Evolutionary conservation across 768 basidiomycete genomes (phyloP).

Genomic region (Lyophyllum atratum): DNA sequence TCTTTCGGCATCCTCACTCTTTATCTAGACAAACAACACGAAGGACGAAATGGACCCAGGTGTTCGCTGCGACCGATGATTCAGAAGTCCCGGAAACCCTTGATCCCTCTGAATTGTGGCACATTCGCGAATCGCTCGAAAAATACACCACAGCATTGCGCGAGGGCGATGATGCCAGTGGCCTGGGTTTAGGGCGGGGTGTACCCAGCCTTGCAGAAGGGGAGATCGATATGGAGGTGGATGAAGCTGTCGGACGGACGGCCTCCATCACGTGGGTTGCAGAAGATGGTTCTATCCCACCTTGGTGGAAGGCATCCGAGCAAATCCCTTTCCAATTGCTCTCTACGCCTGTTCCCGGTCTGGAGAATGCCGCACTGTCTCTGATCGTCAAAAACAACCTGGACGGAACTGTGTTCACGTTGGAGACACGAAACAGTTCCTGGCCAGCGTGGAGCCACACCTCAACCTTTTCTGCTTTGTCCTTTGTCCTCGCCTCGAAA

Average conservation of each 20-base stretch:
- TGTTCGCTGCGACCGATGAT: conserved; percentile 64
- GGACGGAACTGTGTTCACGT: conserved; percentile 67
- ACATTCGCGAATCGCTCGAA: conserved; percentile 79
- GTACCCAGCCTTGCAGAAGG: conserved; percentile 84
- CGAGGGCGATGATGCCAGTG: conserved; percentile 59
- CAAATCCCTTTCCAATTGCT: conserved; percentile 53
- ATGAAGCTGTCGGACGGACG: conserved; percentile 67
- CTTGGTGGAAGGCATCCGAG: conserved; percentile 38
- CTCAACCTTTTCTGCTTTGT: conserved; percentile 85
- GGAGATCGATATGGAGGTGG: conserved; percentile 91
- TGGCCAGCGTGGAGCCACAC: conserved; percentile 66
- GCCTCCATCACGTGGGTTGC: conserved; percentile 70
- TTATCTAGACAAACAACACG: conserved; percentile 85
- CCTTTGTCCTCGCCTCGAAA: conserved; percentile 94
- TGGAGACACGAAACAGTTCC: conserved; percentile 29
- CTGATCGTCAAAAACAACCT: conserved; percentile 72
- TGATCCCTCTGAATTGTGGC: conserved; percentile 79
- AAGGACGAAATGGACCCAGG: conserved; percentile 83
- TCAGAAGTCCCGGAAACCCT: conserved; percentile 81
- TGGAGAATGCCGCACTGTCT: conserved; percentile 30
- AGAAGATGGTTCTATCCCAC: conserved; percentile 46
- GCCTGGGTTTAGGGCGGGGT: conserved; percentile 63
- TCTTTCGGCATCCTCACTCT: conserved; percentile 74
- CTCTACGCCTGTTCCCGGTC: conserved; percentile 72
- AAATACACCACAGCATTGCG: conserved; percentile 76